A percentile compares a stretch with the other conserved stretches of the same genome.
phyloP scores from a whole-genome alignment of 805 yeast genomes.

The Hanseniaspora occidentalis region DNA sequence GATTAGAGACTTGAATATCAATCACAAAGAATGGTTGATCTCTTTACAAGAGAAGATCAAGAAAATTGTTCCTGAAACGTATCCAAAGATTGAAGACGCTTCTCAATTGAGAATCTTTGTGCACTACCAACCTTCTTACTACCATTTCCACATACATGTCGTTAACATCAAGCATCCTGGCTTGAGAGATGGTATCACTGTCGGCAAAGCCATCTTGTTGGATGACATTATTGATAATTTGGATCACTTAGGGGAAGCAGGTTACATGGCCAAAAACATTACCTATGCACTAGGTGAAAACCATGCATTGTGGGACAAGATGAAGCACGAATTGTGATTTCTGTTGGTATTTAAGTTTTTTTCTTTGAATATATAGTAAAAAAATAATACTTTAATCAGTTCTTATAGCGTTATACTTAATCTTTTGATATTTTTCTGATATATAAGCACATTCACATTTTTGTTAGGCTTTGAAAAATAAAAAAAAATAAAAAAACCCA shows the following conservation, averaged over 20 bases:
- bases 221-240: slow-evolving; percentile 75
- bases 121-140: slow-evolving; percentile 93
- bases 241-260: slow-evolving; percentile 27
- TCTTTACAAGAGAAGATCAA: slow-evolving; percentile 33
- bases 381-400: neutral
- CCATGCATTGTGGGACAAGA: slow-evolving; percentile 56
- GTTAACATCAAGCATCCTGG: slow-evolving; percentile 65
- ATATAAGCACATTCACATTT: no score
- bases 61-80: slow-evolving; percentile 34
- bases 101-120: slow-evolving; percentile 66
- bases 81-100: slow-evolving; percentile 28
- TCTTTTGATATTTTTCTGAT: no score
- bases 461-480: no score
- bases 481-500: no score
- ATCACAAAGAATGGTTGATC: slow-evolving; percentile 45
- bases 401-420: no score
- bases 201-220: slow-evolving; percentile 64
- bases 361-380: neutral
- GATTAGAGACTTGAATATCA: slow-evolving; percentile 53
- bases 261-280: slow-evolving; percentile 45
- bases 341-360: neutral
- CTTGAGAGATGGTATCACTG: slow-evolving; percentile 49
- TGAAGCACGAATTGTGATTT: slow-evolving; percentile 19
- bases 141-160: slow-evolving; percentile 88
- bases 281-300: slow-evolving; percentile 63